Percentiles rank a stretch among this genome's conserved stretches.
These are phyloP conservation scores for Plectosphaerella plurivora DNA, from an alignment of 2,329 filamentous ascomycete species.

Conservation along the genomic window DNA sequence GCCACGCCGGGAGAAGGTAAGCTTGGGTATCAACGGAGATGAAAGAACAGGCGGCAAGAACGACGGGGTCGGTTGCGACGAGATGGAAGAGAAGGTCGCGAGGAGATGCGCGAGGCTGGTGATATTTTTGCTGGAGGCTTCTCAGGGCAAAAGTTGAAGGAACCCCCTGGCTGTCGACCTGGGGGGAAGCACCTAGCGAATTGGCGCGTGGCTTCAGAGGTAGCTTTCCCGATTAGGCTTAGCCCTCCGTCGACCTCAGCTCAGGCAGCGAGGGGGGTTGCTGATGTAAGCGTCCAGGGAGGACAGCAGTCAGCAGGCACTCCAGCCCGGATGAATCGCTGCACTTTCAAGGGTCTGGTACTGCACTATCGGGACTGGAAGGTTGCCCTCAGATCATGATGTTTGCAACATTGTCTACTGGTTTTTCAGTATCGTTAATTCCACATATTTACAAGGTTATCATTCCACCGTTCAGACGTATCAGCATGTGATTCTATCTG, in stretches of 20 bases:
- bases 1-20: neutral
- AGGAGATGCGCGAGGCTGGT: conserved; percentile 12
- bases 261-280: neutral
- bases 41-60: conserved; percentile 8
- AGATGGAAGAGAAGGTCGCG: conserved; percentile 8
- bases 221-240: neutral
- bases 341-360: too few relatives aligned
- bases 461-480: too few relatives aligned
- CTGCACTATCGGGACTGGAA: too few relatives aligned
- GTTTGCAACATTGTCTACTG: too few relatives aligned
- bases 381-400: too few relatives aligned
- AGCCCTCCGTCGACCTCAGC: neutral
- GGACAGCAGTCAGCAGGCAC: too few relatives aligned
- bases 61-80: conserved; percentile 13
- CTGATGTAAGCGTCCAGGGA: too few relatives aligned
- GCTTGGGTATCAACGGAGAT: conserved; percentile 14
- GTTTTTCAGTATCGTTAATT: too few relatives aligned
- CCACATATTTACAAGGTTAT: too few relatives aligned
- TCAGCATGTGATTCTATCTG: too few relatives aligned
- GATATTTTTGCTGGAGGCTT: conserved; percentile 14
- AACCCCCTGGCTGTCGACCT: neutral
- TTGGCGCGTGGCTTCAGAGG: conserved; percentile 8
- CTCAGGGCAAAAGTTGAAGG: neutral
- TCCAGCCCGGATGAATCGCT: too few relatives aligned
- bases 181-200: conserved; percentile 11